A percentile compares a stretch with the other conserved stretches of the same genome.
Conservation (phyloP, 305 asterid species). For the Fraxinus platypoda region DNA sequence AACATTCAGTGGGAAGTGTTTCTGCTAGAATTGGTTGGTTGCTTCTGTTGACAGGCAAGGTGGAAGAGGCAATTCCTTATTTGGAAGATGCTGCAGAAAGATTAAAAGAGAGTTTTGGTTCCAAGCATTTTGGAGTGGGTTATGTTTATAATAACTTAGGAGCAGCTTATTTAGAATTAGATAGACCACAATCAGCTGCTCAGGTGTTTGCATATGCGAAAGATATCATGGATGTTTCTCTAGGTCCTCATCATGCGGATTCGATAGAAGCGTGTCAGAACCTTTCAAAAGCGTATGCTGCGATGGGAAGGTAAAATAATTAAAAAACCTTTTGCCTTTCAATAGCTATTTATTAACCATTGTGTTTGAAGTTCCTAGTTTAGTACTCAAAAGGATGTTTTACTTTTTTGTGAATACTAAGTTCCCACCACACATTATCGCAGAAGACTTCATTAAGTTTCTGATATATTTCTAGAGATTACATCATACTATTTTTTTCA, state of each 20-base stretch:
- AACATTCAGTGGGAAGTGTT: conserved; percentile 83
- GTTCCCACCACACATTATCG: not conserved
- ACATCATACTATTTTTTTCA: not conserved
- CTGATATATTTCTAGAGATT: not conserved
- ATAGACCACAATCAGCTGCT: conserved; percentile 91
- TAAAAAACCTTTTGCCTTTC: conserved; percentile 2
- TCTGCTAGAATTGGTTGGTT: conserved; percentile 92
- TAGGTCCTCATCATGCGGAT: conserved; percentile 89
- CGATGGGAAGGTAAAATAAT: conserved; percentile 66
- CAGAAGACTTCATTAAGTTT: not conserved
- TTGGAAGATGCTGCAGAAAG: conserved; percentile 94
- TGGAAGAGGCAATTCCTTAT: conserved; percentile 67
- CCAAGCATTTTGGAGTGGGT: conserved; percentile 79
- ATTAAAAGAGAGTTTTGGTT: conserved; percentile 87
- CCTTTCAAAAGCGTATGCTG: conserved; percentile 85
- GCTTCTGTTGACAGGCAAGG: conserved; percentile 71
- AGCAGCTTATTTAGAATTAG: conserved; percentile 84
- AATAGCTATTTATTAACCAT: not conserved
- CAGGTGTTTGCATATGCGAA: conserved; percentile 85
- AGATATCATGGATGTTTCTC: conserved; percentile 86
- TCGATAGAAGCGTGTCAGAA: conserved; percentile 83
- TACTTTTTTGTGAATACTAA: not conserved
- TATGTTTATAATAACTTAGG: conserved; percentile 90
- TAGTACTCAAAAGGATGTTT: not conserved
- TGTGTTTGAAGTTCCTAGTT: not conserved